phyloP scores from a whole-genome alignment of 208 protist species.

The Acanthamoeba royreba region DNA sequence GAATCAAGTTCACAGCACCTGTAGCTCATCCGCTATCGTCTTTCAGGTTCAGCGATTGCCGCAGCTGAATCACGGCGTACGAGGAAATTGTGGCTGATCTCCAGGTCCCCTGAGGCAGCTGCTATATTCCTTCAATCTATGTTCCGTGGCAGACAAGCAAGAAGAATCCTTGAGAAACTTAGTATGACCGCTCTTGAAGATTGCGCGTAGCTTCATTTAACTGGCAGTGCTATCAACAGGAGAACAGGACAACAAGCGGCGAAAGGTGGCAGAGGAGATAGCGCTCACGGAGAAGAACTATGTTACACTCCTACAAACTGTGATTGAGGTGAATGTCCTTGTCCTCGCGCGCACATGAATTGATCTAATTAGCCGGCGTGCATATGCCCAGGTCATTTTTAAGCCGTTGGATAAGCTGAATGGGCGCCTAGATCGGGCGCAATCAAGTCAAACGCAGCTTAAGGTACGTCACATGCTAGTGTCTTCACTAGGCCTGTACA shows the following conservation, averaged over 20 bases:
- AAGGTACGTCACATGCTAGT: background rate
- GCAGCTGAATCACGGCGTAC: too few relatives aligned
- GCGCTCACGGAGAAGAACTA: background rate
- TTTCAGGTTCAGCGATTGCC: too few relatives aligned
- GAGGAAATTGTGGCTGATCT: too few relatives aligned
- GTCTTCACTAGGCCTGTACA: background rate
- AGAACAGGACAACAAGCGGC: background rate
- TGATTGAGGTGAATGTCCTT: background rate
- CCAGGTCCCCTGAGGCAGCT: too few relatives aligned
- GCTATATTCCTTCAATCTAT: too few relatives aligned
- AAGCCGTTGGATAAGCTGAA: background rate
- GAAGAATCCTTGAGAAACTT: too few relatives aligned
- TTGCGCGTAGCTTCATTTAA: too few relatives aligned
- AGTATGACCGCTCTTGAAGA: too few relatives aligned
- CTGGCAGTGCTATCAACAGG: background rate
- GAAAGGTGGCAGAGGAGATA: background rate
- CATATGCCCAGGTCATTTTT: background rate
- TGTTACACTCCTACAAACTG: background rate
- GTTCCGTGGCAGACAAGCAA: too few relatives aligned
- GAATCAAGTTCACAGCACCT: too few relatives aligned
- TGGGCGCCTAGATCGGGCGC: background rate
- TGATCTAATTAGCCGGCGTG: background rate
- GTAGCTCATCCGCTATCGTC: too few relatives aligned
- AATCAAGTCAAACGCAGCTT: background rate
- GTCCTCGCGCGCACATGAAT: too few relatives aligned